Conservation (phyloP, 768 basidiomycete species). For the Suillus plorans region DNA sequence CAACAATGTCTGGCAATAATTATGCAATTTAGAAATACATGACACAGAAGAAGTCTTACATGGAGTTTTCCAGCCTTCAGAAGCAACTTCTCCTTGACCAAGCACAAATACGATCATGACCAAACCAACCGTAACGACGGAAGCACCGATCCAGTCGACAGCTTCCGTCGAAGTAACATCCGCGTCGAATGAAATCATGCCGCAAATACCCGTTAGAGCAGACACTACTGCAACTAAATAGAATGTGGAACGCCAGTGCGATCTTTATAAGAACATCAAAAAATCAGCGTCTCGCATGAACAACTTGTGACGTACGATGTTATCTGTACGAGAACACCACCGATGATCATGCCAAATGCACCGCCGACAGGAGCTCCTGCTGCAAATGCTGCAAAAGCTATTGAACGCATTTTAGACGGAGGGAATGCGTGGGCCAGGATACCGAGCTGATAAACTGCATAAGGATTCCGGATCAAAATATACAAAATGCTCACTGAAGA, state of each 20-base stretch:
- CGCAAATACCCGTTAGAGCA: conserved; percentile 49
- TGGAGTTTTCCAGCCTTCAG: conserved; percentile 57
- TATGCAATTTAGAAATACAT: conserved; percentile 18
- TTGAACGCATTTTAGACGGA: conserved; percentile 60
- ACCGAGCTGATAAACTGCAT: conserved; percentile 50
- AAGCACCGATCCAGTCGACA: conserved; percentile 79
- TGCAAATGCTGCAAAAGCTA: conserved; percentile 81
- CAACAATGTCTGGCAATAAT: conserved; percentile 59
- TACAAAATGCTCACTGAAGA: conserved; percentile 48
- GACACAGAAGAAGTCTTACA: conserved; percentile 38
- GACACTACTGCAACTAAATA: conserved; percentile 62
- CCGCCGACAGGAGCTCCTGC: conserved; percentile 85
- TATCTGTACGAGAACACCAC: conserved; percentile 69
- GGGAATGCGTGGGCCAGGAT: conserved; percentile 82
- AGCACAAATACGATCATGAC: conserved; percentile 74
- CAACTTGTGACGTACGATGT: conserved; percentile 28
- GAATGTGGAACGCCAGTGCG: conserved; percentile 68
- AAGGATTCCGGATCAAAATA: conserved; percentile 4
- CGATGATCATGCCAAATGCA: conserved; percentile 65
- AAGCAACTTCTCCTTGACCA: conserved; percentile 59
- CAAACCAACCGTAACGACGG: conserved; percentile 62
- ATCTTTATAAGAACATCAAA: conserved; percentile 13
- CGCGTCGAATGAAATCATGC: conserved; percentile 54
- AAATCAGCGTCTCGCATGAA: not conserved
- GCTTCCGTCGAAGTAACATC: conserved; percentile 44